phyloP scores from a whole-genome alignment of 108 stramenopile species.

The Fragilaria crotonensis region DNA sequence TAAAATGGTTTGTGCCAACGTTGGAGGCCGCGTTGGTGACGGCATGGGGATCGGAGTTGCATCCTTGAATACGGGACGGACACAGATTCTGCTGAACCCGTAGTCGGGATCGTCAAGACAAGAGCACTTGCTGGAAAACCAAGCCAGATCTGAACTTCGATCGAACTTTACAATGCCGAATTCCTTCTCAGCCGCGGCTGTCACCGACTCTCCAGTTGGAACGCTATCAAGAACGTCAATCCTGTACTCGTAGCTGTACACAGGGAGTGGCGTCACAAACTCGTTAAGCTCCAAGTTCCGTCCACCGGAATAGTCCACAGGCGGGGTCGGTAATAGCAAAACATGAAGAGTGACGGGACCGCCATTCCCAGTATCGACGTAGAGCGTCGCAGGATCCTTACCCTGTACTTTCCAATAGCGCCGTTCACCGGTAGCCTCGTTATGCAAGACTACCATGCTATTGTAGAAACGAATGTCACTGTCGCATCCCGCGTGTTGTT shows the following conservation, averaged over 20 bases:
- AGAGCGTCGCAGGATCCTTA: neutral
- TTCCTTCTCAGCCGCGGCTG: neutral
- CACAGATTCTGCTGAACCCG: neutral
- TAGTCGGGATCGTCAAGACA: neutral
- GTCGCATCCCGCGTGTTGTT: neutral
- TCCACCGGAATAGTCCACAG: neutral
- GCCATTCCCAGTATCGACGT: neutral
- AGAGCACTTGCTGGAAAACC: neutral
- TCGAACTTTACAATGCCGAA: neutral
- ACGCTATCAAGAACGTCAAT: neutral
- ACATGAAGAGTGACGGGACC: neutral
- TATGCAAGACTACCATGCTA: neutral
- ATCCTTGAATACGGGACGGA: neutral
- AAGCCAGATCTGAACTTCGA: neutral
- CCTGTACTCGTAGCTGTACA: neutral
- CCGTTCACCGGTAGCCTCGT: neutral
- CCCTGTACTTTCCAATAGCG: neutral
- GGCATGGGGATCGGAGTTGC: neutral
- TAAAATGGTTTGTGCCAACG: too few relatives aligned
- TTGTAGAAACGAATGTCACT: neutral
- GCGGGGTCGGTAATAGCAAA: neutral
- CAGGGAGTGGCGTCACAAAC: neutral
- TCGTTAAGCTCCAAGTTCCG: neutral
- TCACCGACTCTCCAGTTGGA: neutral
- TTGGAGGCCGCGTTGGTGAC: neutral